These are phyloP conservation scores for Butyriboletus appendiculatus DNA, from an alignment of 1,284 basidiomycete genomes.

Conservation along the genomic window DNA sequence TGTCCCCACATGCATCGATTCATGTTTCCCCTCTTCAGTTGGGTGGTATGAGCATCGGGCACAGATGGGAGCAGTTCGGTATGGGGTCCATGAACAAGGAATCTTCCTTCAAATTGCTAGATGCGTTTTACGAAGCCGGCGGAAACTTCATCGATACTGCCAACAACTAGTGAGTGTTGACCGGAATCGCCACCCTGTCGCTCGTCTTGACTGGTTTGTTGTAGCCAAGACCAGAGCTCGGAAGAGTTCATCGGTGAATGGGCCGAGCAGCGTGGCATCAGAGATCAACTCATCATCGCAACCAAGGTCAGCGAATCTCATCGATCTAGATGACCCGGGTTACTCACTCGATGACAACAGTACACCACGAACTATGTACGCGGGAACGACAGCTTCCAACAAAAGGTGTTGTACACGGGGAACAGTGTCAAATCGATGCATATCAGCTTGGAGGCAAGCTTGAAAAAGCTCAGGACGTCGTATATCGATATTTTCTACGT, in stretches of 20 bases:
- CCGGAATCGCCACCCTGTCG: no score
- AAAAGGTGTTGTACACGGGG: no score
- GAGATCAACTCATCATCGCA: slow-evolving; percentile 57
- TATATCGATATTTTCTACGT: not conserved
- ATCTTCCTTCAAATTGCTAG: not conserved
- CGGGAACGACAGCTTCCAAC: no score
- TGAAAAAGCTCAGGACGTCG: no score
- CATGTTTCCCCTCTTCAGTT: slow-evolving; percentile 2
- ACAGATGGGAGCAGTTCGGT: slow-evolving; percentile 1
- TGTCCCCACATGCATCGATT: not conserved
- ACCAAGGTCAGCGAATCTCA: slow-evolving; percentile 42
- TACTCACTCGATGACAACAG: no score
- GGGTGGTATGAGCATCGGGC: slow-evolving; percentile 4
- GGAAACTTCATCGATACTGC: slow-evolving; percentile 6
- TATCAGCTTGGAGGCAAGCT: not conserved
- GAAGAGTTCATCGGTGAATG: slow-evolving; percentile 39
- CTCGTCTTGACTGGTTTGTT: not conserved
- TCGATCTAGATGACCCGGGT: no score
- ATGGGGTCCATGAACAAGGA: slow-evolving; percentile 3
- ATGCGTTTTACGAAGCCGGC: not conserved
- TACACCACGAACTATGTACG: no score
- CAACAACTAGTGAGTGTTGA: not conserved
- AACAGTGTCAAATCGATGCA: slow-evolving; percentile 6
- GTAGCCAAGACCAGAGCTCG: slow-evolving; percentile 48
- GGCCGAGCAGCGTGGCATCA: slow-evolving; percentile 48